Evolutionary conservation across 2,329 filamentous ascomycete genomes (phyloP).

Genomic region (Fusarium papillatum): DNA sequence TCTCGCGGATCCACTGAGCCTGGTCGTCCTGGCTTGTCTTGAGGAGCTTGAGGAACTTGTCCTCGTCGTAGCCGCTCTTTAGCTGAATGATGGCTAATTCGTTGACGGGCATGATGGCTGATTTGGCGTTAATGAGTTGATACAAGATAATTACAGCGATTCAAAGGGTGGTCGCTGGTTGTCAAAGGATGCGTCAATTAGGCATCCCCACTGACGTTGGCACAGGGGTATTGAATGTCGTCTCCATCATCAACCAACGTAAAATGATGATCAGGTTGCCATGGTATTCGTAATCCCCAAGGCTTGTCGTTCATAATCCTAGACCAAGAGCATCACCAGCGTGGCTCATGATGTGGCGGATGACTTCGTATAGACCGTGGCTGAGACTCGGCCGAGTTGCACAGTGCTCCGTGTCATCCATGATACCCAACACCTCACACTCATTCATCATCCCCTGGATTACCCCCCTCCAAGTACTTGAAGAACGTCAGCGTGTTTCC

Average conservation of each 20-base stretch:
- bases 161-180: neutral
- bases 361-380: neutral
- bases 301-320: neutral
- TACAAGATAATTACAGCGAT: neutral
- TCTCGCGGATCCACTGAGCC: constrained; percentile 54
- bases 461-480: constrained; percentile 31
- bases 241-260: constrained; percentile 8
- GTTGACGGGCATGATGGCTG: constrained; percentile 53
- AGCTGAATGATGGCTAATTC: constrained; percentile 56
- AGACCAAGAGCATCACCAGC: neutral
- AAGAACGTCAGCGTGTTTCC: constrained; percentile 31
- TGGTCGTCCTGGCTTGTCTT: constrained; percentile 51
- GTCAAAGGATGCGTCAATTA: constrained; percentile 4
- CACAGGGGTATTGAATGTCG: constrained; percentile 22
- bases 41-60: constrained; percentile 51
- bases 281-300: neutral
- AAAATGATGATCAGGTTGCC: constrained; percentile 10
- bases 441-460: constrained; percentile 27
- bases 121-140: neutral
- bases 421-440: neutral
- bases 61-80: constrained; percentile 42
- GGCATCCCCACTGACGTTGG: constrained; percentile 19
- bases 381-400: constrained; percentile 7
- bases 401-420: neutral
- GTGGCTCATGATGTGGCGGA: constrained; percentile 1